Evolutionary conservation across 768 basidiomycete genomes (phyloP).

Genomic region (Trametes cingulata): DNA sequence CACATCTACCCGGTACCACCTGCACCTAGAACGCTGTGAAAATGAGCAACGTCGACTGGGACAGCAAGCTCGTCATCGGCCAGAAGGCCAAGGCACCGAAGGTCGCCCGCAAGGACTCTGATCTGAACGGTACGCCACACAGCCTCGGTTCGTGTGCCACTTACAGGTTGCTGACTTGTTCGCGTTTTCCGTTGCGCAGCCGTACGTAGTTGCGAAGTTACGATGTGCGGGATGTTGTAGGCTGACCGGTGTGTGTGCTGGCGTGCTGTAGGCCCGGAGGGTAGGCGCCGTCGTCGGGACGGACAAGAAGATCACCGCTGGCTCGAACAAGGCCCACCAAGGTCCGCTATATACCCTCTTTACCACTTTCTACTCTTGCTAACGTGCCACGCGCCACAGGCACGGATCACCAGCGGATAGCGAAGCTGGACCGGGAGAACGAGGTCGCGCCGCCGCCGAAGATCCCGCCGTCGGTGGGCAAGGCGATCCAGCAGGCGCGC

Average conservation of each 20-base stretch:
- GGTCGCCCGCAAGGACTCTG: slow-evolving; percentile 62
- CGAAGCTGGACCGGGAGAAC: slow-evolving; percentile 92
- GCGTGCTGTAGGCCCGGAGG: slow-evolving; percentile 61
- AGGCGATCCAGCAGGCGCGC: slow-evolving; percentile 82
- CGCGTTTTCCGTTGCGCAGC: slow-evolving; percentile 38
- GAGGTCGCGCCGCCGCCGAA: slow-evolving; percentile 92
- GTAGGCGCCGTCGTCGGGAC: slow-evolving; percentile 76
- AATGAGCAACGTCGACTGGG: slow-evolving; percentile 58
- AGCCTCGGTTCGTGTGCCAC: not conserved
- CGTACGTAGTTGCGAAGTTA: slow-evolving; percentile 42
- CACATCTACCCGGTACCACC: not conserved
- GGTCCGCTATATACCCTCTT: slow-evolving; percentile 44
- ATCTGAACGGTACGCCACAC: slow-evolving; percentile 49
- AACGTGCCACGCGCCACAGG: slow-evolving; percentile 51
- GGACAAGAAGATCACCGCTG: slow-evolving; percentile 74
- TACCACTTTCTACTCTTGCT: not conserved
- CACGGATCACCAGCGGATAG: slow-evolving; percentile 91
- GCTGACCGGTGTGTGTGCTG: slow-evolving; percentile 10
- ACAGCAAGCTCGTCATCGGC: slow-evolving; percentile 72
- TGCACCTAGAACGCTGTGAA: not conserved
- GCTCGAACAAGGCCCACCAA: slow-evolving; percentile 74
- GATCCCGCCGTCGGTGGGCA: slow-evolving; percentile 69
- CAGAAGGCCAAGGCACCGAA: slow-evolving; percentile 60
- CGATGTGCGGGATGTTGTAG: not conserved
- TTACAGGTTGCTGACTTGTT: not conserved